phyloP scores from a whole-genome alignment of 1,139 yeast genomes.

The Geotrichum restrictum region DNA sequence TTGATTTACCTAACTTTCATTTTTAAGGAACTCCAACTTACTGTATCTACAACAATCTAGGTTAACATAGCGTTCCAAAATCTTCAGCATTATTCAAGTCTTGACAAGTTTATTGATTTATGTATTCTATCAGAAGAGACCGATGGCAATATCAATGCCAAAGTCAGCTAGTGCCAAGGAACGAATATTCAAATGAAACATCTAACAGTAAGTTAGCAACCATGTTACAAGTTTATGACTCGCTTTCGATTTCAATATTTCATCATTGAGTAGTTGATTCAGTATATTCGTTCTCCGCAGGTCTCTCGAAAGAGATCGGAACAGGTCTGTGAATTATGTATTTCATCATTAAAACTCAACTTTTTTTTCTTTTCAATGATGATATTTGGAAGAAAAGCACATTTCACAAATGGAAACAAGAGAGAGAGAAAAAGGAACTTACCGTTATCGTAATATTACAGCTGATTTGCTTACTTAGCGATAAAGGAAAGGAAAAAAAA shows the following conservation, averaged over 20 bases:
- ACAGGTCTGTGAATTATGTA: conserved; percentile 17
- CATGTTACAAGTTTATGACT: not conserved
- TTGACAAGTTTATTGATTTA: no score
- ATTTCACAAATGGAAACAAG: not conserved
- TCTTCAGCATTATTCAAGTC: no score
- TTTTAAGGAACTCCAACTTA: no score
- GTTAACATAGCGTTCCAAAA: no score
- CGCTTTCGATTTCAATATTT: not conserved
- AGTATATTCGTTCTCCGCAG: conserved; percentile 15
- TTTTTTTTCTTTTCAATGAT: not conserved
- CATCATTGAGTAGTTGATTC: not conserved
- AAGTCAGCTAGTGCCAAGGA: no score
- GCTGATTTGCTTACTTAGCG: no score
- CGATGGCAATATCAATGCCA: no score
- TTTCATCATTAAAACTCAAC: conserved; percentile 13
- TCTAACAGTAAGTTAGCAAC: not conserved
- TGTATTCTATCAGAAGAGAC: no score
- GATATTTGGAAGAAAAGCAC: not conserved
- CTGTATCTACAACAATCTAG: no score
- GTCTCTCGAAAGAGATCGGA: conserved; percentile 8
- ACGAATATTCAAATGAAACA: no score
- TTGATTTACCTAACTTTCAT: no score
- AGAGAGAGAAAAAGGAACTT: not conserved
- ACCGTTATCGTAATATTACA: not conserved
- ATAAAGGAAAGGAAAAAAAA: not conserved